Evolutionary conservation across 2,329 filamentous ascomycete genomes (phyloP).

Genomic region (Nigrograna mackinnonii): DNA sequence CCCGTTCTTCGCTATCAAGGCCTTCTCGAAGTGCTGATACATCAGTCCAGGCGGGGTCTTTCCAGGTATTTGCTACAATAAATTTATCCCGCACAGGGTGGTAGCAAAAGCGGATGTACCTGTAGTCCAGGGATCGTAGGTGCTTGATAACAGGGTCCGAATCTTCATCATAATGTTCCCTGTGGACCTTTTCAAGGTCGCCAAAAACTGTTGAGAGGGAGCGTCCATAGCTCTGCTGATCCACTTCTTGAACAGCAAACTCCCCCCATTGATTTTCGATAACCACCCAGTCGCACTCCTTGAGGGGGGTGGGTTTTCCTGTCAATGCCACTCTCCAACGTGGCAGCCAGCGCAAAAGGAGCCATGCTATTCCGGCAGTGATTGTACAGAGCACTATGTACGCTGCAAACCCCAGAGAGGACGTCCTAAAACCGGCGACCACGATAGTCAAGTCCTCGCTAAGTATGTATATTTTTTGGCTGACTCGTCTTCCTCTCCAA

Average conservation of each 20-base stretch:
- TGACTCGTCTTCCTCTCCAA: conserved; percentile 64
- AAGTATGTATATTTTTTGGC: conserved; percentile 89
- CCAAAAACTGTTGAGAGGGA: conserved; percentile 73
- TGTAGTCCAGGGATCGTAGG: conserved; percentile 82
- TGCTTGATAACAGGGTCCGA: conserved; percentile 75
- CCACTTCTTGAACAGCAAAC: conserved; percentile 75
- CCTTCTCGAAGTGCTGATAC: conserved; percentile 75
- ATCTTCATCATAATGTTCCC: conserved; percentile 71
- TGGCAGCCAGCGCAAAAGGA: conserved; percentile 88
- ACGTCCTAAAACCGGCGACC: conserved; percentile 88
- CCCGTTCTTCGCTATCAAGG: conserved; percentile 86
- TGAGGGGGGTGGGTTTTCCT: conserved; percentile 70
- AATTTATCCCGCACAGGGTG: conserved; percentile 91
- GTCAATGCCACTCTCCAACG: conserved; percentile 79
- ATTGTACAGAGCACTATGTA: conserved; percentile 73
- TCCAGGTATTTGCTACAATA: conserved; percentile 85
- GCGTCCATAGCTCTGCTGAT: conserved; percentile 60
- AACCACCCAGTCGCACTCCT: conserved; percentile 85
- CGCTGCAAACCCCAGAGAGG: conserved; percentile 65
- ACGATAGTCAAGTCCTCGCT: conserved; percentile 95
- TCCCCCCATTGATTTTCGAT: conserved; percentile 98
- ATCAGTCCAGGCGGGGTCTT: conserved; percentile 86
- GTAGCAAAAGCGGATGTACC: conserved; percentile 91
- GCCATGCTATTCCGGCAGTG: conserved; percentile 77
- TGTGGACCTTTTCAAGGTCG: conserved; percentile 63